phyloP scores from a whole-genome alignment of 345 rosid species.

The Sisymbrium irio region DNA sequence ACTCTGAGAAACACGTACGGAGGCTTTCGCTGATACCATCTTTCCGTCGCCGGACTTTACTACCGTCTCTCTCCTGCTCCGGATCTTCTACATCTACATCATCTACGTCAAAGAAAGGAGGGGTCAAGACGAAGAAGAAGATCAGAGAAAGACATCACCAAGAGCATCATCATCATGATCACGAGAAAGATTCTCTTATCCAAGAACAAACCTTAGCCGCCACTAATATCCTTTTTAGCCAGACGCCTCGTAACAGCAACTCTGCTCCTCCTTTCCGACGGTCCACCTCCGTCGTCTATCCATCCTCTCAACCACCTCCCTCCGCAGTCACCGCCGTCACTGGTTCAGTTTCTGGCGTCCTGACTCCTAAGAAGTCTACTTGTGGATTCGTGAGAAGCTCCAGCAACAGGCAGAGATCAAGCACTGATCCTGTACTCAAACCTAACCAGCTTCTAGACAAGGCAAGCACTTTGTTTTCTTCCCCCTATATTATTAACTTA shows the following conservation, averaged over 20 bases:
- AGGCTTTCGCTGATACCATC: slow-evolving; percentile 33
- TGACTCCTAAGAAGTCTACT: slow-evolving; percentile 57
- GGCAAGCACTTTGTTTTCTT: slow-evolving; percentile 40
- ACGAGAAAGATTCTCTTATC: slow-evolving; percentile 50
- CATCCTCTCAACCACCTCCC: slow-evolving; percentile 30
- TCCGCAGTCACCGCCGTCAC: background rate
- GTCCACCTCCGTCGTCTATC: slow-evolving; percentile 72
- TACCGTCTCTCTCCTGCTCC: slow-evolving; percentile 35
- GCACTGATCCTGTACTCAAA: slow-evolving; percentile 77
- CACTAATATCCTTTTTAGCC: slow-evolving; percentile 67
- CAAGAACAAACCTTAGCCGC: slow-evolving; percentile 83
- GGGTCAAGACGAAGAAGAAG: slow-evolving; percentile 34
- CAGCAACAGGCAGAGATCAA: slow-evolving; percentile 81
- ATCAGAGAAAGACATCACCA: slow-evolving; percentile 37
- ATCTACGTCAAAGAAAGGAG: slow-evolving; percentile 34
- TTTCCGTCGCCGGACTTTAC: slow-evolving; percentile 30
- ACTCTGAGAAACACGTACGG: slow-evolving; percentile 25
- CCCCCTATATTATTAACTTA: background rate
- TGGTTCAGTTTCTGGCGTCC: slow-evolving; percentile 41
- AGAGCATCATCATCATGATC: slow-evolving; percentile 28
- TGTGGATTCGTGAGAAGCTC: slow-evolving; percentile 58
- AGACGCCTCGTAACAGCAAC: slow-evolving; percentile 50
- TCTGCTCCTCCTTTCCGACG: slow-evolving; percentile 65
- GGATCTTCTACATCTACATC: slow-evolving; percentile 33
- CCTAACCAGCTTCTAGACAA: slow-evolving; percentile 87